Conservation (phyloP, 805 yeast genomes). For the Geotrichum ghanense region DNA sequence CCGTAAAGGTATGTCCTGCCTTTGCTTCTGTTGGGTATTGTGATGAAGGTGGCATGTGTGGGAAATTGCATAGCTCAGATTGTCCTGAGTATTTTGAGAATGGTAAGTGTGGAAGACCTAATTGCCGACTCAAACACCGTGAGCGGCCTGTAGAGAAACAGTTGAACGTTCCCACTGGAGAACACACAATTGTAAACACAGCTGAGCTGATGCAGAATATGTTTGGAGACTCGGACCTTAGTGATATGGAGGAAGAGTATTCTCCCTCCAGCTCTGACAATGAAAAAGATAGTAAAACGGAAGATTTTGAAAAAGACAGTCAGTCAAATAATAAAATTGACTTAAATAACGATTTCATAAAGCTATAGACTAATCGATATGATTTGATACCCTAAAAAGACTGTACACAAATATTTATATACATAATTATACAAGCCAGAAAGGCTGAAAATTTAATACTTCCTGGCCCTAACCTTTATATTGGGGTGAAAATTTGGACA, state of each 20-base stretch:
- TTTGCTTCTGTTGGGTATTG: slow-evolving; percentile 66
- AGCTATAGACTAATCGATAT: neutral
- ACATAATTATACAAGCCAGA: too few species aligned
- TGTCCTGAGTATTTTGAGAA: slow-evolving; percentile 64
- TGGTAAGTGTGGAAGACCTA: slow-evolving; percentile 39
- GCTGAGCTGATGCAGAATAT: neutral
- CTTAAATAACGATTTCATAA: neutral
- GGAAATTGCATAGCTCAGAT: slow-evolving; percentile 42
- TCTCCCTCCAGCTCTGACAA: neutral
- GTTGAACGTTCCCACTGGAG: neutral
- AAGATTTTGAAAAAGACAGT: neutral
- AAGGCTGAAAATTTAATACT: too few species aligned
- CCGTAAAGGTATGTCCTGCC: slow-evolving; percentile 46
- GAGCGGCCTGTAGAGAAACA: neutral
- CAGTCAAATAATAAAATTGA: too few species aligned
- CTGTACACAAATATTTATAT: too few species aligned
- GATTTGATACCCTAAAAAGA: too few species aligned
- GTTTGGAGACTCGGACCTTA: neutral
- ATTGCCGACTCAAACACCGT: neutral
- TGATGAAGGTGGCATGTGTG: slow-evolving; percentile 45
- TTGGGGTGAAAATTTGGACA: too few species aligned
- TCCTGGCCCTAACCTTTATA: too few species aligned
- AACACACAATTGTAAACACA: slow-evolving; percentile 1
- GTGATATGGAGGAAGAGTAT: neutral
- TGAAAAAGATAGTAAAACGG: neutral